Evolutionary conservation across 2,329 filamentous ascomycete genomes (phyloP).

Genomic region (Paramyrothecium sp.): DNA sequence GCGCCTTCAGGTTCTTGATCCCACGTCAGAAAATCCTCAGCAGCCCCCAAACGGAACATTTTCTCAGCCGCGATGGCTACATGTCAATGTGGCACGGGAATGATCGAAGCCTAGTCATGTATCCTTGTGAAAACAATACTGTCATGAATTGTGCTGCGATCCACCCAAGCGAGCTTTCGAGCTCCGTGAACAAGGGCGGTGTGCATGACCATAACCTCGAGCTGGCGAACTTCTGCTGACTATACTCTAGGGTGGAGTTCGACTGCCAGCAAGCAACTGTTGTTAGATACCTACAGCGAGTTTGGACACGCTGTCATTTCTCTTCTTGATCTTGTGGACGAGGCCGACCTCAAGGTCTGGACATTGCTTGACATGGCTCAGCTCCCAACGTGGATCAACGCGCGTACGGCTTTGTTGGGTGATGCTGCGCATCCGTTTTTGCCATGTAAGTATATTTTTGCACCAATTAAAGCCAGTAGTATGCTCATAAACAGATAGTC

Average conservation of each 20-base stretch:
- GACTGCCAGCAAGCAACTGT: constrained; percentile 28
- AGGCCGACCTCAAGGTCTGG: constrained; percentile 52
- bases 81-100: constrained; percentile 35
- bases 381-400: constrained; percentile 54
- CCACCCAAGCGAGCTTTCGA: constrained; percentile 34
- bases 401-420: constrained; percentile 56
- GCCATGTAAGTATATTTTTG: constrained; percentile 30
- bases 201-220: not conserved
- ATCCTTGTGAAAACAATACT: constrained; percentile 43
- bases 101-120: constrained; percentile 44
- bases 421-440: constrained; percentile 70
- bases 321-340: constrained; percentile 41
- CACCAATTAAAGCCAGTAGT: not conserved
- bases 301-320: constrained; percentile 40
- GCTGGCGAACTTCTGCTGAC: constrained; percentile 4
- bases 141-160: constrained; percentile 50
- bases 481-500: constrained; percentile 3
- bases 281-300: constrained; percentile 36
- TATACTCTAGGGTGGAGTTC: constrained; percentile 35
- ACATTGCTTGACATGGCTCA: constrained; percentile 60
- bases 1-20: constrained; percentile 55
- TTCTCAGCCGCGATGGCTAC: constrained; percentile 9
- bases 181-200: constrained; percentile 5
- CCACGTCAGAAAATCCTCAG: constrained; percentile 31
- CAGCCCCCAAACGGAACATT: constrained; percentile 13